Percentiles rank a stretch among this genome's conserved stretches.
Conservation (phyloP, 2,329 filamentous ascomycete genomes). For the Fusarium graminum region DNA sequence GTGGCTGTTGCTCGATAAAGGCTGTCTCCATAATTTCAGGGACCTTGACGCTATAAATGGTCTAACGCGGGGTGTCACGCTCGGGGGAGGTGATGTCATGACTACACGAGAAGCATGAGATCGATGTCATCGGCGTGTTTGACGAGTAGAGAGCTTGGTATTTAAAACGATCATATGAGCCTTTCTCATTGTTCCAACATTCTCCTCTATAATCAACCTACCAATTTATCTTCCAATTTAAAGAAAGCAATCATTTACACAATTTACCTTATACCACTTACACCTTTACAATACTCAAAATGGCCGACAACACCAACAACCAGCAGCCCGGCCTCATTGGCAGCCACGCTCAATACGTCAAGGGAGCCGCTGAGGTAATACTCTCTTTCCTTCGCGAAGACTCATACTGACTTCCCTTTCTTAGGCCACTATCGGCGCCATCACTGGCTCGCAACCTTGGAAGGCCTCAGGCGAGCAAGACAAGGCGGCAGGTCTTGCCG, state of each 20-base stretch:
- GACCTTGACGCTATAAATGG: constrained; percentile 33
- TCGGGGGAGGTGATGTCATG: constrained; percentile 48
- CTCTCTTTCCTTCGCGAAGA: background rate
- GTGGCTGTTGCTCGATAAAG: constrained; percentile 26
- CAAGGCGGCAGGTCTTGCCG: constrained; percentile 71
- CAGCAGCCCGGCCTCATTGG: constrained; percentile 68
- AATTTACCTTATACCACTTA: constrained; percentile 1
- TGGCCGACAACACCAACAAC: constrained; percentile 50
- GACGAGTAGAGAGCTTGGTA: constrained; percentile 30
- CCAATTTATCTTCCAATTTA: background rate
- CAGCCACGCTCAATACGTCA: constrained; percentile 76
- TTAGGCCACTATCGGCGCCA: constrained; percentile 70
- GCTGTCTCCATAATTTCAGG: constrained; percentile 30
- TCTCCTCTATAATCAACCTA: background rate
- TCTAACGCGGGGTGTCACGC: constrained; percentile 31
- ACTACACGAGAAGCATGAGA: constrained; percentile 31
- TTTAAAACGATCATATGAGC: constrained; percentile 29
- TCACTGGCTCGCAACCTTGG: constrained; percentile 74
- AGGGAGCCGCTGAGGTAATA: constrained; percentile 74
- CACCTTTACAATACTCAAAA: constrained; percentile 34
- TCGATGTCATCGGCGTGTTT: constrained; percentile 48
- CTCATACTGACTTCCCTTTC: background rate
- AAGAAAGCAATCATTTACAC: background rate
- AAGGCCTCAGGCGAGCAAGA: constrained; percentile 72
- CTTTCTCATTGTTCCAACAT: background rate